Evolutionary conservation across 352 stramenopile genomes (phyloP).

Genomic region (Phytopythium delawarense): DNA sequence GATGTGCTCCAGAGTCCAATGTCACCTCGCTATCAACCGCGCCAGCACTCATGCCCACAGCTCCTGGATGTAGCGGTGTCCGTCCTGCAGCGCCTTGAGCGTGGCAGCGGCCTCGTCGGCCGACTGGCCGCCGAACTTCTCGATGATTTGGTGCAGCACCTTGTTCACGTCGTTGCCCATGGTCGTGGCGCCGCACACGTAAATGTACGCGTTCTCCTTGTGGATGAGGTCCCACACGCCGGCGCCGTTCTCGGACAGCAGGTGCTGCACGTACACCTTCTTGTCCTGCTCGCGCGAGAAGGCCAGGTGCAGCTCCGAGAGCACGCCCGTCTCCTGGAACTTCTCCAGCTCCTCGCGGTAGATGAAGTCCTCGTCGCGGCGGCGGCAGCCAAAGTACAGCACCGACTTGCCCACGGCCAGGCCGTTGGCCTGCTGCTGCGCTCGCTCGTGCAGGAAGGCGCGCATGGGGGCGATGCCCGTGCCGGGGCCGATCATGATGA

Average conservation of each 20-base stretch:
- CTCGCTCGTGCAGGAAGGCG: slow-evolving; percentile 94
- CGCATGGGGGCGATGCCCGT: slow-evolving; percentile 98
- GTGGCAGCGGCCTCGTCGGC: slow-evolving; percentile 61
- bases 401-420: slow-evolving; percentile 79
- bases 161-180: slow-evolving; percentile 97
- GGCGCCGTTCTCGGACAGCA: slow-evolving; percentile 80
- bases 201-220: slow-evolving; percentile 86
- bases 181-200: slow-evolving; percentile 95
- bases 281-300: slow-evolving; percentile 92
- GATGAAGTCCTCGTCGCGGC: slow-evolving; percentile 84
- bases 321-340: slow-evolving; percentile 79
- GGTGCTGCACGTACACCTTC: slow-evolving; percentile 99
- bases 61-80: slow-evolving; percentile 94
- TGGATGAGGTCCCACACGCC: slow-evolving; percentile 58
- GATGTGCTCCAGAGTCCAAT: neutral
- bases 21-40: too few relatives aligned
- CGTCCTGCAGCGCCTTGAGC: slow-evolving; percentile 87
- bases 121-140: slow-evolving; percentile 54
- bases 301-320: slow-evolving; percentile 91
- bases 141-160: slow-evolving; percentile 86
- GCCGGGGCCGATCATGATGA: slow-evolving; percentile 95
- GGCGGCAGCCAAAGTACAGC: slow-evolving; percentile 92
- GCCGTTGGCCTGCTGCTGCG: slow-evolving; percentile 58
- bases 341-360: slow-evolving; percentile 90
- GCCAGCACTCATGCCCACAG: slow-evolving; percentile 76